These are phyloP conservation scores for Coemansia sp. DNA, from an alignment of 192 early-diverging fungal species.

Conservation along the genomic window DNA sequence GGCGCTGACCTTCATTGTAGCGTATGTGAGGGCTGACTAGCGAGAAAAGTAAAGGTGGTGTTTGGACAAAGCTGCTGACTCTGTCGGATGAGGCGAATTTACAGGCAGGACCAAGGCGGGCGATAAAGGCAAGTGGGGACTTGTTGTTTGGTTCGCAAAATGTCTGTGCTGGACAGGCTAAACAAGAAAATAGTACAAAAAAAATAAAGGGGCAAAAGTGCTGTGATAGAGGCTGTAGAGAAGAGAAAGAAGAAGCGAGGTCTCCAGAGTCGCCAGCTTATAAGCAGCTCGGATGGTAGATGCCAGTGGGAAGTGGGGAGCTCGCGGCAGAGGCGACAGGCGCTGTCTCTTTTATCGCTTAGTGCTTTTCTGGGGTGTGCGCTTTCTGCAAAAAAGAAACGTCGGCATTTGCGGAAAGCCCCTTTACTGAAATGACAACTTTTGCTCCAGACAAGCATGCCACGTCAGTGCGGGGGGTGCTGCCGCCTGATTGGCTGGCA, in stretches of 20 bases:
- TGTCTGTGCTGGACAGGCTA: neutral
- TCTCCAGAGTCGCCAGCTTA: neutral
- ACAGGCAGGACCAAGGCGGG: neutral
- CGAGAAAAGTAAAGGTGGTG: neutral
- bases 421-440: neutral
- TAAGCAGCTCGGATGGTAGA: neutral
- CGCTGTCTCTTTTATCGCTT: neutral
- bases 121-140: neutral
- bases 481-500: neutral
- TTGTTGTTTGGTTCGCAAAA: neutral
- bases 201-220: neutral
- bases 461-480: constrained; percentile 17
- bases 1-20: constrained; percentile 53
- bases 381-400: neutral
- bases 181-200: neutral
- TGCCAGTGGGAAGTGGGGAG: no score
- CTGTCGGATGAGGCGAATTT: neutral
- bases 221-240: neutral
- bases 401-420: neutral
- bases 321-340: no score
- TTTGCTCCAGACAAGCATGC: constrained; percentile 10
- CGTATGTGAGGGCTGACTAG: neutral
- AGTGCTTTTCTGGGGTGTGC: neutral
- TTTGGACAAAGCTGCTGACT: neutral
- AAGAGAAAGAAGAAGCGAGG: neutral